Evolutionary conservation across 768 basidiomycete species (phyloP), one percentile per base, ranked within the genome.

Genomic region (Agaricus blazei): DNA sequence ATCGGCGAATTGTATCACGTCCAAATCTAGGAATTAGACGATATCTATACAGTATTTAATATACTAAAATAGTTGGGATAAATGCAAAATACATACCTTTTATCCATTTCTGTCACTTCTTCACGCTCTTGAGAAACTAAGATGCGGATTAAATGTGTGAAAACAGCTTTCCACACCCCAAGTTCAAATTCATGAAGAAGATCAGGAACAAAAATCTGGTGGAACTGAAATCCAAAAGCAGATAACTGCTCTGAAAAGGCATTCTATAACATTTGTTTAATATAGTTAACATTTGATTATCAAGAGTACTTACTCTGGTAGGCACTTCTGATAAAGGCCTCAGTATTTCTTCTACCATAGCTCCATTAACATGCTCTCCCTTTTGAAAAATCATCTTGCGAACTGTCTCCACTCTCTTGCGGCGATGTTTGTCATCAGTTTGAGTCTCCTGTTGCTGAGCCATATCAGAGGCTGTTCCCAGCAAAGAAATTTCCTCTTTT

Each of bases 151-250:
- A 75, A 59, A 46, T 76, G 75, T 0, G 55, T 67, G 45, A 75
- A 70, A 3, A 70, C 26, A 1, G 68, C 59, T 54, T 75, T 77
- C 69, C 68, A 72, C 0, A 70, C 65, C 6, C 73, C 71, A 11
- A 75, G 57, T 54, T 75, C 72, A 44, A 75, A 64, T 52, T 76
- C 72, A 54, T 75, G 75, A 45, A 77, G 34, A 3, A 75, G 51
- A 57, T 76, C 73, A 0, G 66, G 62, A 0, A 68, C 66, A 40
- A 74, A 66, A 51, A 72, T 65, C 1, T 40, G 2, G 38, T 58
- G 71, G 19, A 67, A 59, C 45, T 71, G 63, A 45, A 71, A 66
- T 0, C 63, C 64, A 29, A 42, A 37, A 2, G 48, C 36, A 0
- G 28, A 51, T 19, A 64, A 54, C 11, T 54, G 57, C 9, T 51